Conservation (phyloP, 176 grass and related monocot species). For the Phoenix roebelenii region DNA sequence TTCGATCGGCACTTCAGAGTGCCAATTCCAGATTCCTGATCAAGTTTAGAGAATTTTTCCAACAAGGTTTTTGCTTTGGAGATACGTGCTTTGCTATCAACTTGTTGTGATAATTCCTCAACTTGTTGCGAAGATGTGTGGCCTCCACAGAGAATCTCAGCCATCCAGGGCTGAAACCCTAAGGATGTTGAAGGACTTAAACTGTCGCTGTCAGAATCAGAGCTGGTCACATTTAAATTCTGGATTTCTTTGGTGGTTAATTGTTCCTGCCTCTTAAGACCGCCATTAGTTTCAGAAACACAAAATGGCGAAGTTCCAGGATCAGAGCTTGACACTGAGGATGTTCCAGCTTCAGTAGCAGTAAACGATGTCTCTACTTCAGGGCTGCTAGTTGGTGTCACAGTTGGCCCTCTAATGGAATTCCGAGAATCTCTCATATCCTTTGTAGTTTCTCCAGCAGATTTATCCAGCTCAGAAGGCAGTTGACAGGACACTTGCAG, state of each 20-base stretch:
- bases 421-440: constrained; percentile 41
- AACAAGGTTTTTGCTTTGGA: constrained; percentile 56
- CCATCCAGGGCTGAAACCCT: constrained; percentile 75
- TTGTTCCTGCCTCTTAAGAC: constrained; percentile 52
- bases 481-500: constrained; percentile 25
- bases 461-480: constrained; percentile 23
- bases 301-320: constrained; percentile 78
- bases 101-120: constrained; percentile 22
- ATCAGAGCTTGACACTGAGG: constrained; percentile 95
- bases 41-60: constrained; percentile 60
- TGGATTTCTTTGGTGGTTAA: constrained; percentile 31
- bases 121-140: constrained; percentile 38
- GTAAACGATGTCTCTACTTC: constrained; percentile 71
- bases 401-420: constrained; percentile 62
- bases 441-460: constrained; percentile 29
- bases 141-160: constrained; percentile 40
- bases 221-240: constrained; percentile 51
- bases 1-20: constrained; percentile 60
- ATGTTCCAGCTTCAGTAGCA: constrained; percentile 80
- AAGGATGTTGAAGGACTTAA: constrained; percentile 53
- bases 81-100: constrained; percentile 18
- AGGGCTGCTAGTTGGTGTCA: constrained; percentile 88
- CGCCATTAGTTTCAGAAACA: constrained; percentile 51
- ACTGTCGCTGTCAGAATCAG: constrained; percentile 76
- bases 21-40: constrained; percentile 61